Percentiles rank a stretch among this genome's conserved stretches.
These are phyloP conservation scores for Mucor indicus DNA, from an alignment of 371 early-diverging fungal genomes.

Conservation along the genomic window DNA sequence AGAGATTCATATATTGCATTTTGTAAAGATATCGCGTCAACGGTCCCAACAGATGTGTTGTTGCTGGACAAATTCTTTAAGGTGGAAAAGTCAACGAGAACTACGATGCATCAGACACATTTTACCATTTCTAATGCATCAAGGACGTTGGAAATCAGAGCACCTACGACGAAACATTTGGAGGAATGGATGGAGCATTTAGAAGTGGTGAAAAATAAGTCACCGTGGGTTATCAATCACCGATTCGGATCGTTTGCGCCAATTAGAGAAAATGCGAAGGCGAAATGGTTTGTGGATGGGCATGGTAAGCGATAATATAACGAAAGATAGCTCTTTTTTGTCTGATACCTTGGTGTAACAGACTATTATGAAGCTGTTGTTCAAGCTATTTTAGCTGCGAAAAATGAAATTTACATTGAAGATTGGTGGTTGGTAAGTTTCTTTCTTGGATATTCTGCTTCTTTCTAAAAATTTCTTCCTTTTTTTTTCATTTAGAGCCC, in stretches of 20 bases:
- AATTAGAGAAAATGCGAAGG: constrained; percentile 59
- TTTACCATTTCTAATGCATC: constrained; percentile 43
- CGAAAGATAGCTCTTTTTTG: too few species aligned
- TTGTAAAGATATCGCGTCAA: constrained; percentile 45
- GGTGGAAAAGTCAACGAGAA: constrained; percentile 16
- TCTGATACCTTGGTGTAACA: too few species aligned
- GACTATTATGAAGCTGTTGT: constrained; percentile 80
- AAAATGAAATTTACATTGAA: constrained; percentile 76
- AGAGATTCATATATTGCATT: constrained; percentile 53
- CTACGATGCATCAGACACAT: constrained; percentile 43
- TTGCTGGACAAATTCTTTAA: constrained; percentile 66
- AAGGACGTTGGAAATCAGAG: constrained; percentile 63
- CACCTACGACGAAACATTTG: constrained; percentile 56
- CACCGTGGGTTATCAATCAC: constrained; percentile 67
- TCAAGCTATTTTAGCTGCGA: constrained; percentile 76
- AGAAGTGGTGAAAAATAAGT: constrained; percentile 49
- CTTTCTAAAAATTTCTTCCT: not conserved
- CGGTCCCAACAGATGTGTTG: constrained; percentile 63
- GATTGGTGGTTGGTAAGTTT: constrained; percentile 87
- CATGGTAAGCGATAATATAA: constrained; percentile 24
- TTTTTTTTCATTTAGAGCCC: constrained; percentile 42
- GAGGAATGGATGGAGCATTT: constrained; percentile 64
- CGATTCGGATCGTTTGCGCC: constrained; percentile 82
- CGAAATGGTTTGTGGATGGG: constrained; percentile 82
- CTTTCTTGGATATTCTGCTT: not conserved